Conservation (phyloP, 495 filamentous ascomycete species). For the Aspergillus cristatus region DNA sequence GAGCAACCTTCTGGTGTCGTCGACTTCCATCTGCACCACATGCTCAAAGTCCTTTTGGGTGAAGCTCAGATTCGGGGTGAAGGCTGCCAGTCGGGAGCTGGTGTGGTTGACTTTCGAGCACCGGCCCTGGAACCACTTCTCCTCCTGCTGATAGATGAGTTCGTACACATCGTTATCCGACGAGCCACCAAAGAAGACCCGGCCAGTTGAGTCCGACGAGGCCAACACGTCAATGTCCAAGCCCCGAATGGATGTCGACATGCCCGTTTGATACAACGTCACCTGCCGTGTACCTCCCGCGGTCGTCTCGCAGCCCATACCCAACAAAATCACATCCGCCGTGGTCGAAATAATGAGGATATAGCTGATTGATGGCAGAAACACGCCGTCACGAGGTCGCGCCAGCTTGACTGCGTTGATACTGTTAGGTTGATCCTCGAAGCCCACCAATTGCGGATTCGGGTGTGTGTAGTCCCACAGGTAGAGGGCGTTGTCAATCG, state of each 20-base stretch:
- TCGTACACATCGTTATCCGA: conserved; percentile 82
- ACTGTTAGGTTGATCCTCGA: conserved; percentile 74
- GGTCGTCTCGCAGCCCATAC: conserved; percentile 53
- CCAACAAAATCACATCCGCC: conserved; percentile 72
- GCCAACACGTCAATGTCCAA: conserved; percentile 66
- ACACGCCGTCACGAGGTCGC: conserved; percentile 69
- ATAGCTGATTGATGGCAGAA: conserved; percentile 73
- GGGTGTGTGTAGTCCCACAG: conserved; percentile 94
- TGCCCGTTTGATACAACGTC: conserved; percentile 71
- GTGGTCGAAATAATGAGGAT: conserved; percentile 83
- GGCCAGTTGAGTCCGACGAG: conserved; percentile 64
- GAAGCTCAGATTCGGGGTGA: conserved; percentile 52
- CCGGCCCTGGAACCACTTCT: conserved; percentile 84
- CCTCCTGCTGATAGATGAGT: conserved; percentile 90
- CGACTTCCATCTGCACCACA: conserved; percentile 68
- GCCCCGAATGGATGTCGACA: conserved; percentile 64
- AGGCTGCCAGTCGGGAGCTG: conserved; percentile 59
- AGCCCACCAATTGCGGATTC: conserved; percentile 82
- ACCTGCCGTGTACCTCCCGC: conserved; percentile 60
- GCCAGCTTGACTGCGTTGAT: conserved; percentile 82
- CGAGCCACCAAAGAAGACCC: conserved; percentile 85
- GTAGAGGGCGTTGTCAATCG: conserved; percentile 92
- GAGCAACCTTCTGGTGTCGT: conserved; percentile 77
- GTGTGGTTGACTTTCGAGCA: conserved; percentile 82
- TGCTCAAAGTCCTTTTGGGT: conserved; percentile 45